Conservation (phyloP, 2,329 filamentous ascomycete species). For the Colletotrichum endophyticum region DNA sequence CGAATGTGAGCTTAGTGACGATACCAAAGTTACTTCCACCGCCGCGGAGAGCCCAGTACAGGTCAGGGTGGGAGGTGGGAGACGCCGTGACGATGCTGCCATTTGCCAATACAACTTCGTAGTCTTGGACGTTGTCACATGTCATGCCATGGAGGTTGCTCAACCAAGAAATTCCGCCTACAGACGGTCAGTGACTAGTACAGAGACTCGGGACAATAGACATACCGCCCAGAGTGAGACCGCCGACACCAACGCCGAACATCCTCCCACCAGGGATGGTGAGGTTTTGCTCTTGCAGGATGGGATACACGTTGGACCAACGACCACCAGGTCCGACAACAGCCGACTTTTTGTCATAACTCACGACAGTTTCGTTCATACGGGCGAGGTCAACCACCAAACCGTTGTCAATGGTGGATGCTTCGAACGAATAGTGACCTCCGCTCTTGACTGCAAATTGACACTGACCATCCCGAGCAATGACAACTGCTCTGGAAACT, state of each 20-base stretch:
- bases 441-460: slow-evolving; percentile 47
- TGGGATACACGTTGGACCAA: slow-evolving; percentile 43
- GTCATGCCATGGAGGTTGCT: slow-evolving; percentile 42
- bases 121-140: slow-evolving; percentile 43
- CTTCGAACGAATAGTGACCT: slow-evolving; percentile 47
- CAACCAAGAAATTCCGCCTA: slow-evolving; percentile 48
- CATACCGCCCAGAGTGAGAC: slow-evolving; percentile 38
- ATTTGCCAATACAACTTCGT: slow-evolving; percentile 43
- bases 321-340: slow-evolving; percentile 40
- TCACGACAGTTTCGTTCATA: slow-evolving; percentile 36
- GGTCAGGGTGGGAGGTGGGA: slow-evolving; percentile 34
- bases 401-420: slow-evolving; percentile 38
- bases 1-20: slow-evolving; percentile 28
- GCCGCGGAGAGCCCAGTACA: slow-evolving; percentile 49
- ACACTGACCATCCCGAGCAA: not conserved
- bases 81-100: slow-evolving; percentile 43
- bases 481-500: slow-evolving; percentile 18
- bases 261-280: slow-evolving; percentile 44
- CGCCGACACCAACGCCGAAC: slow-evolving; percentile 43
- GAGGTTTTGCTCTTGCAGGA: slow-evolving; percentile 34
- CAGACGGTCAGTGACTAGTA: not conserved
- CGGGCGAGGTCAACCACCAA: slow-evolving; percentile 40
- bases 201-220: not conserved
- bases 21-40: slow-evolving; percentile 49
- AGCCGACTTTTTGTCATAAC: slow-evolving; percentile 31